Base-by-base conservation (phyloP, 352 stramenopile species). In the Phytophthora uliginosa region DNA sequence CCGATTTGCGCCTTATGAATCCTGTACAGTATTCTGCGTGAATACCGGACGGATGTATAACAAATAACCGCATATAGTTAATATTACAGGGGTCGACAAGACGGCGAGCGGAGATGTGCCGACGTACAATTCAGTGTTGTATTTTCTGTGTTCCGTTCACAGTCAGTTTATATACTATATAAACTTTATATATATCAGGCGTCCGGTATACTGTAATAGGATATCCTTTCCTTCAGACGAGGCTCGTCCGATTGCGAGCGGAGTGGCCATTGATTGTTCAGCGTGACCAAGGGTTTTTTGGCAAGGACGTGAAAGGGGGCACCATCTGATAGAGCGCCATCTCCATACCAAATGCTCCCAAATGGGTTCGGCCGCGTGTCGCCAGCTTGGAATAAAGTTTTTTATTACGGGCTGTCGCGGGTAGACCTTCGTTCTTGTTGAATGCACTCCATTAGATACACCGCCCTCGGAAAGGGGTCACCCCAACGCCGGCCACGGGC, bases 311-410 rank as follows among this genome's bases (percentile, higher is more conserved):
- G 59, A 57, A 62, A 61, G 59, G 31, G 53, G 13, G 51, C 34
- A 51, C 60, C 66, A 73, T 61, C 59, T 69, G 59, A 64, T 40
- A 1, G 22, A 31, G 28, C 33, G 7, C 12, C 20, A 55, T 42
- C 68, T 42, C 68, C 68, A 71, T 71, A 75, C 68, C 68, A 75
- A 60, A 28, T 33, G 36, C 34, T 33, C 12, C 18, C 28, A 38
- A 62, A 74, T 70, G 60, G 60, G 58, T 70, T 57, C 40, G 59
- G 40, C 12, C 24, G 36, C 17, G 8, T 7, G 45, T 24, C 20
- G 5, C 17, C 42, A 50, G 42, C 47, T 53, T n/a, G 20, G 47
- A 28, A 28, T 8, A 53, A 53, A 17, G 26, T 53, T 53, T 28
- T n/a, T 8, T 13, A 7, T 53, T 13, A 7, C 22, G 7, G 42